These are phyloP conservation scores for Artemisia princeps DNA, from an alignment of 140 eudicot species.

Conservation along the genomic window DNA sequence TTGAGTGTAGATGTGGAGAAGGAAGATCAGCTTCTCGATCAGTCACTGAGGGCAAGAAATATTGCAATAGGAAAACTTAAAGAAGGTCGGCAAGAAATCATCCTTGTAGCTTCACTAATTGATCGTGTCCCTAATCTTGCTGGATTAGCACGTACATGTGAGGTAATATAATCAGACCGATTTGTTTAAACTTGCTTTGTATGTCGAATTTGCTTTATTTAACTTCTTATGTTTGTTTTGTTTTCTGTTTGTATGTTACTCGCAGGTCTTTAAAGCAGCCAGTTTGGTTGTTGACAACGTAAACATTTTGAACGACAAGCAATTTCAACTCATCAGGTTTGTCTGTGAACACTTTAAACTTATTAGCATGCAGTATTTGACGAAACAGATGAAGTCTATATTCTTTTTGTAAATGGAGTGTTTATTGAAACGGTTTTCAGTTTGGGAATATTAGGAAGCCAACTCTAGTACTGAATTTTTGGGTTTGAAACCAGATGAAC, in stretches of 20 bases:
- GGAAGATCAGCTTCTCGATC: slow-evolving; percentile 74
- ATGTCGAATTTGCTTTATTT: not conserved
- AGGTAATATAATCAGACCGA: slow-evolving; percentile 32
- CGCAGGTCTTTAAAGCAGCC: slow-evolving; percentile 81
- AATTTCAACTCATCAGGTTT: slow-evolving; percentile 94
- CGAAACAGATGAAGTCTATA: too few species aligned
- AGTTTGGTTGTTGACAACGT: slow-evolving; percentile 63
- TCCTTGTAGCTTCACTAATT: slow-evolving; percentile 76
- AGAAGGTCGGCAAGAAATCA: slow-evolving; percentile 61
- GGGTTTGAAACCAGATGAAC: too few species aligned
- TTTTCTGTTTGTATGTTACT: slow-evolving; percentile 2
- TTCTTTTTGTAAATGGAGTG: too few species aligned
- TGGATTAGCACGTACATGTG: slow-evolving; percentile 94
- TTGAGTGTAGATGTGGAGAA: slow-evolving; percentile 55
- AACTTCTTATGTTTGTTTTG: not conserved
- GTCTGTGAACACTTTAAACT: slow-evolving; percentile 14
- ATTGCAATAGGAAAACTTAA: slow-evolving; percentile 42
- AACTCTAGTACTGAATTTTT: too few species aligned
- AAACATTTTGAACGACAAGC: slow-evolving; percentile 68
- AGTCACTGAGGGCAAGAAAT: slow-evolving; percentile 57
- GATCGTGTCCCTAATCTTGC: slow-evolving; percentile 99
- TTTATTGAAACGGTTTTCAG: too few species aligned
- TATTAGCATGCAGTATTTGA: not conserved
- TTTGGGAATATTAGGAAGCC: too few species aligned
- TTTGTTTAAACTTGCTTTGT: not conserved